A percentile compares a stretch with the other conserved stretches of the same genome.
Conservation (phyloP, 2,329 filamentous ascomycete genomes). For the Torrubiella hemipterigena region DNA sequence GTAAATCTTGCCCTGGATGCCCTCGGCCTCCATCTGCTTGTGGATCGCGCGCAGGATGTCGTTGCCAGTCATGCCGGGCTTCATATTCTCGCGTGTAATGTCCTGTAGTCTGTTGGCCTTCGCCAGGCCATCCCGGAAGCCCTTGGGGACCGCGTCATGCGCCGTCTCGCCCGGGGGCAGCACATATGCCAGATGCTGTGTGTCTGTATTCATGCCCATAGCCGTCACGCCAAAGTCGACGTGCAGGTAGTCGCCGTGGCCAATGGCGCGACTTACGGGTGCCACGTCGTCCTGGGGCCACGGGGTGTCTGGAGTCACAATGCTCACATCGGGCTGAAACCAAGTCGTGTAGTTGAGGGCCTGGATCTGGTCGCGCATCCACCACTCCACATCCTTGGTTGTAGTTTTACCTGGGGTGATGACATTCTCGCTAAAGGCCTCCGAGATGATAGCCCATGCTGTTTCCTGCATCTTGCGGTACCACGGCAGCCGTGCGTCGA, state of each 20-base stretch:
- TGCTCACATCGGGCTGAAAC: slow-evolving; percentile 35
- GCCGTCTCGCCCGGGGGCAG: slow-evolving; percentile 26
- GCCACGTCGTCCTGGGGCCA: slow-evolving; percentile 8
- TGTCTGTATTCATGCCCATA: slow-evolving; percentile 35
- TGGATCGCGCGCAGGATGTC: slow-evolving; percentile 26
- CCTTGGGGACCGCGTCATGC: slow-evolving; percentile 26
- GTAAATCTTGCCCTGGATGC: slow-evolving; percentile 34
- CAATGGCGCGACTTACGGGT: slow-evolving; percentile 17
- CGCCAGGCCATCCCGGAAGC: slow-evolving; percentile 27
- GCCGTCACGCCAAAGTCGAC: slow-evolving; percentile 37
- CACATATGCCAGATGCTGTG: slow-evolving; percentile 38
- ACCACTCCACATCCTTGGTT: slow-evolving; percentile 36
- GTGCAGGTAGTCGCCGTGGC: slow-evolving; percentile 33
- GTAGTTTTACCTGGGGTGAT: slow-evolving; percentile 30
- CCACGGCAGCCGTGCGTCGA: slow-evolving; percentile 24
- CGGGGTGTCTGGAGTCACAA: slow-evolving; percentile 18
- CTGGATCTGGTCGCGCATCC: slow-evolving; percentile 36
- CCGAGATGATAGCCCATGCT: slow-evolving; percentile 35
- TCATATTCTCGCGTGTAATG: slow-evolving; percentile 31
- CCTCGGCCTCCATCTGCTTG: slow-evolving; percentile 27
- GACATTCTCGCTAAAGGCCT: slow-evolving; percentile 29
- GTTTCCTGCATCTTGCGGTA: slow-evolving; percentile 34
- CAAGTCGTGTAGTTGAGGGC: slow-evolving; percentile 38
- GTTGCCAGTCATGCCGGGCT: slow-evolving; percentile 30
- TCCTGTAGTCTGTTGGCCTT: slow-evolving; percentile 36